Conservation (phyloP, 805 yeast genomes). For the Komagataella kurtzmanii region DNA sequence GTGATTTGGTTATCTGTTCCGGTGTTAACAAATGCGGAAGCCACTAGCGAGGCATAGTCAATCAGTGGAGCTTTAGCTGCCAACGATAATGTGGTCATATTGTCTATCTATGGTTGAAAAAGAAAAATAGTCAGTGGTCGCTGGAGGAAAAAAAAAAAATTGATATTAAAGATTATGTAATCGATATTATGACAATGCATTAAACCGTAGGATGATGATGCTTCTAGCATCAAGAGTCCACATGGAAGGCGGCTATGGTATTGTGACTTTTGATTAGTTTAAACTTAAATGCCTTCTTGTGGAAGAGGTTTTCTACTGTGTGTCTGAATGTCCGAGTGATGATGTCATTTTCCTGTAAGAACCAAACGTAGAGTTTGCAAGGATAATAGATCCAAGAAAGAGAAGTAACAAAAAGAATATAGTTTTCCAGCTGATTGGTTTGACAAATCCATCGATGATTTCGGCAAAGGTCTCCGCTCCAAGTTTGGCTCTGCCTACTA, state of each 20-base stretch:
- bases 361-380: conserved; percentile 38
- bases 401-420: conserved; percentile 32
- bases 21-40: conserved; percentile 60
- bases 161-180: background rate
- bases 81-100: conserved; percentile 29
- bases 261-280: background rate
- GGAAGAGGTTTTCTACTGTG: conserved; percentile 7
- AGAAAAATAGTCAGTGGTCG: background rate
- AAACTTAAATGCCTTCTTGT: conserved; percentile 1
- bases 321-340: conserved; percentile 1
- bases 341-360: conserved; percentile 6
- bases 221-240: background rate
- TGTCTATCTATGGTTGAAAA: background rate
- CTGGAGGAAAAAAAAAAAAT: background rate
- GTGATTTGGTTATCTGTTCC: conserved; percentile 35
- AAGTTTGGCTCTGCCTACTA: conserved; percentile 48
- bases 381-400: conserved; percentile 35
- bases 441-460: conserved; percentile 62
- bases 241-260: background rate
- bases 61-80: conserved; percentile 82
- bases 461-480: conserved; percentile 80
- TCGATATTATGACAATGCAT: background rate
- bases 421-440: conserved; percentile 59
- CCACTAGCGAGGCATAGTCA: conserved; percentile 68
- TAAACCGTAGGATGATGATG: background rate